A percentile compares a stretch with the other conserved stretches of the same genome.
Conservation (phyloP, 1,284 basidiomycete species). For the Veloboletus limbatus region DNA sequence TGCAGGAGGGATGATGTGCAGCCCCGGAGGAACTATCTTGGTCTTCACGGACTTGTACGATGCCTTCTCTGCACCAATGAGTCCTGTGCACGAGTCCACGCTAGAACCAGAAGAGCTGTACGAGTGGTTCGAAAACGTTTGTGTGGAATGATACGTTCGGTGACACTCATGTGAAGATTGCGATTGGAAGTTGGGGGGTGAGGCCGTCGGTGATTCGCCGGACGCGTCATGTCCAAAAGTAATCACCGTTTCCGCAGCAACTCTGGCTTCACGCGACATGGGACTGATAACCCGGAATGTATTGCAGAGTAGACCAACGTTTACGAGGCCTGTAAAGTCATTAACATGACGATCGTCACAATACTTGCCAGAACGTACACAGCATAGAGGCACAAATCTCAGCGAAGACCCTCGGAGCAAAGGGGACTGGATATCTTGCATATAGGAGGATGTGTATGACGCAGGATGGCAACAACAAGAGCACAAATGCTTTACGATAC, state of each 20-base stretch:
- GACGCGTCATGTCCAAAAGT: conserved; percentile 26
- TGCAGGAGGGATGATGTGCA: conserved; percentile 3
- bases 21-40: not conserved
- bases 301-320: conserved; percentile 63
- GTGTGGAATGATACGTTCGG: not conserved
- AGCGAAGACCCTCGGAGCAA: conserved; percentile 47
- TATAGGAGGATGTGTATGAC: conserved; percentile 48
- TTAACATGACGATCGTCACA: conserved; percentile 6
- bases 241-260: conserved; percentile 18
- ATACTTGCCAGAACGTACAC: conserved; percentile 40
- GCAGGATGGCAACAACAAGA: conserved; percentile 60
- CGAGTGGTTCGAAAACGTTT: conserved; percentile 6
- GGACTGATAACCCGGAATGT: conserved; percentile 63
- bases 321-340: conserved; percentile 49
- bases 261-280: conserved; percentile 29
- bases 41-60: conserved; percentile 3
- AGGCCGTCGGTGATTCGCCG: conserved; percentile 19
- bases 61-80: conserved; percentile 10
- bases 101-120: conserved; percentile 16
- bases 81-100: conserved; percentile 16
- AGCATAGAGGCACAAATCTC: conserved; percentile 51
- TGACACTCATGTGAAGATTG: not conserved
- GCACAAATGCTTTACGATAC: conserved; percentile 47
- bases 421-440: conserved; percentile 47
- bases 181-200: conserved; percentile 2